phyloP scores from a whole-genome alignment of 257 asterid species.

The Capsicum pubescens region DNA sequence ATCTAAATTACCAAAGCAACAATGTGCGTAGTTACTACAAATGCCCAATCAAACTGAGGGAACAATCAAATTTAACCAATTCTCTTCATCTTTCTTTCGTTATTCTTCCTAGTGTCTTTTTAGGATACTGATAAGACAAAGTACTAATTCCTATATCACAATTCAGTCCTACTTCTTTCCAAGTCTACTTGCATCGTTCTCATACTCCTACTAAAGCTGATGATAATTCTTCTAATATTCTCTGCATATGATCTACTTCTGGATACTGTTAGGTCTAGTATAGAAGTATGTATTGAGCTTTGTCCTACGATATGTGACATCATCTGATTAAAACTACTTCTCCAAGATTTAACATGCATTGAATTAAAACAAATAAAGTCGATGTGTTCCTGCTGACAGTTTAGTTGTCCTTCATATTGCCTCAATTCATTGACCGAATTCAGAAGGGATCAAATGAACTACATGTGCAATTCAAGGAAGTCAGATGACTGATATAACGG shows the following conservation, averaged over 20 bases:
- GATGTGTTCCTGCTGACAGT: not conserved
- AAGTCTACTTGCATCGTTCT: not conserved
- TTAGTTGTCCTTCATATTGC: not conserved
- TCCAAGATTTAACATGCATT: not conserved
- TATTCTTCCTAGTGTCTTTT: not conserved
- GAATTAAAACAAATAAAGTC: not conserved
- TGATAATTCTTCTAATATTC: not conserved
- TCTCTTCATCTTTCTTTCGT: not conserved
- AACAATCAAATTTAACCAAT: not conserved
- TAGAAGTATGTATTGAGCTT: no score
- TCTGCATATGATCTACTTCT: not conserved
- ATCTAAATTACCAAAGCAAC: not conserved
- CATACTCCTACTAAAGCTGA: not conserved
- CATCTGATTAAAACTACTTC: not conserved
- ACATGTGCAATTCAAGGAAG: not conserved
- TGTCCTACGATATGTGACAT: not conserved
- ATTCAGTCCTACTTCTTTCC: not conserved
- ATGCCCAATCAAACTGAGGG: not conserved
- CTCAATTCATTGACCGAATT: not conserved
- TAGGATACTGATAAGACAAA: constrained; percentile 1
- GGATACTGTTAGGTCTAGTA: not conserved
- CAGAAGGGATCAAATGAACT: not conserved
- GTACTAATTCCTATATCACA: not conserved
- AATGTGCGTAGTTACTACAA: not conserved
- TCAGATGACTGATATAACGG: not conserved